Conservation (phyloP, 805 yeast species). For the Grigorovia humatica region DNA sequence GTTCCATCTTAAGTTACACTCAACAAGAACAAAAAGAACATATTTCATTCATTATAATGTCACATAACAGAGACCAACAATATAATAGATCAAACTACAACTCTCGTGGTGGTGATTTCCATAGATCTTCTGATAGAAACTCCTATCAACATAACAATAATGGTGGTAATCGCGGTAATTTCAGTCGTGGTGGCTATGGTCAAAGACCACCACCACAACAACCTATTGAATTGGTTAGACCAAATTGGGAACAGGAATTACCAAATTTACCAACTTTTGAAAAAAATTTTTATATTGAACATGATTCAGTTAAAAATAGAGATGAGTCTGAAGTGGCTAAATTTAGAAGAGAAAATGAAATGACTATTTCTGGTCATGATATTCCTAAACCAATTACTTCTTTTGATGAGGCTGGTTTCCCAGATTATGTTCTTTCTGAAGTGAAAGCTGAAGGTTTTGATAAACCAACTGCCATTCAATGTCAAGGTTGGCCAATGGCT, state of each 20-base stretch:
- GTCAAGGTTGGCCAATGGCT: slow-evolving; percentile 99
- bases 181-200: slow-evolving; percentile 35
- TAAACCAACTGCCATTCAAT: slow-evolving; percentile 91
- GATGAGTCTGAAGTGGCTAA: slow-evolving; percentile 57
- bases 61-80: slow-evolving; percentile 31
- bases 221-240: slow-evolving; percentile 38
- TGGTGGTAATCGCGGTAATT: slow-evolving; percentile 16
- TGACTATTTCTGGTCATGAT: slow-evolving; percentile 73
- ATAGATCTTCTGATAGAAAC: slow-evolving; percentile 30
- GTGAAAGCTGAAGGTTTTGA: slow-evolving; percentile 89
- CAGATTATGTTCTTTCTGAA: slow-evolving; percentile 82
- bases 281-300: slow-evolving; percentile 88
- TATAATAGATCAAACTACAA: slow-evolving; percentile 29
- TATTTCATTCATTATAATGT: slow-evolving; percentile 18
- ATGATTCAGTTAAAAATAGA: slow-evolving; percentile 66
- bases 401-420: slow-evolving; percentile 97
- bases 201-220: slow-evolving; percentile 26
- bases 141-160: slow-evolving; percentile 27
- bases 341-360: slow-evolving; percentile 76
- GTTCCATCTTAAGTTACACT: background rate
- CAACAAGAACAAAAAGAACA: background rate
- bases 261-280: slow-evolving; percentile 73
- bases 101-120: slow-evolving; percentile 33
- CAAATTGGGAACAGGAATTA: slow-evolving; percentile 65
- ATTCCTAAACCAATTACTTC: slow-evolving; percentile 89